Evolutionary conservation across 2,329 filamentous ascomycete genomes (phyloP), one percentile per base, ranked within the genome.

Genomic region (Whalleya microplaca): DNA sequence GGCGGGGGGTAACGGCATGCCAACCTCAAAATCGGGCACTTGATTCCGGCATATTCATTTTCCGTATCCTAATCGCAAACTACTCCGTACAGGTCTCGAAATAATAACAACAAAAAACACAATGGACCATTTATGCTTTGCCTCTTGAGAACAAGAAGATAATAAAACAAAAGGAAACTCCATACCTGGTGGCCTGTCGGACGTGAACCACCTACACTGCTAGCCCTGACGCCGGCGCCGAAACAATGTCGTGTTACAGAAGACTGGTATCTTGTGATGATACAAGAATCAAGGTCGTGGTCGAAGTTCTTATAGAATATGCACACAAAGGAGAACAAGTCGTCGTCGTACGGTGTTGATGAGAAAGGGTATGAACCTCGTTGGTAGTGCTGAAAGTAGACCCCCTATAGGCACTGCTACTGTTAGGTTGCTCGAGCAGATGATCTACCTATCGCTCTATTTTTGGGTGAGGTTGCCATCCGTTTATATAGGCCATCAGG

Each of bases 401-500:
- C 14, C 32, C 6, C 32, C n/a, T n/a, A n/a, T n/a, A 37, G 14
- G 32, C 32, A 16, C 9, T 42, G 29, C 16, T 14, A 21, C 16
- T 2, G 18, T 42, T 19, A 10, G 23, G n/a, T n/a, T n/a, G n/a
- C n/a, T n/a, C 21, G 29, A 40, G 32, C 41, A n/a, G n/a, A n/a
- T n/a, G n/a, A 18, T 19, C 19, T 21, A 42, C 51, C 18, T 57
- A 67, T 63, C 61, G 65, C 44, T 67, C 66, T 18, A 70, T 51
- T 48, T 70, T 74, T 21, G 72, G 71, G 54, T 78, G 75, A 23
- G 76, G 69, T 66, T 92, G 89, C 90, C 90, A 94, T 49, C 89
- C 88, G 69, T 95, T 95, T 65, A 95, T 81, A 73, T 92, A 93
- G 42, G 89, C 90, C 91, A 95, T 95, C 62, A 95, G 73, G 14